Conservation (phyloP, 2,329 filamentous ascomycete species). For the Sporothrix brasiliensis region DNA sequence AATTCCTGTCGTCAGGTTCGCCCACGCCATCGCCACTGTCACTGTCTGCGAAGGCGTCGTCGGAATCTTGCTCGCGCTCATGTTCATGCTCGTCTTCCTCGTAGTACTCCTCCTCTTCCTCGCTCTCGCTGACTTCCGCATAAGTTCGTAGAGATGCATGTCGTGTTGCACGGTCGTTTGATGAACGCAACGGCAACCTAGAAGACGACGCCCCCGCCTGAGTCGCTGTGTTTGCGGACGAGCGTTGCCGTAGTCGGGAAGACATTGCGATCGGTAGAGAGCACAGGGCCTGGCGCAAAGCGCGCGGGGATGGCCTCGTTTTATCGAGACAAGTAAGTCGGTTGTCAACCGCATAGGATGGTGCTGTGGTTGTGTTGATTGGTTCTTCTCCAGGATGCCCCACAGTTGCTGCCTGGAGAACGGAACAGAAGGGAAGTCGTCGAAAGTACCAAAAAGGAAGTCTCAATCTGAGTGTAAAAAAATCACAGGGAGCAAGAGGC, state of each 20-base stretch:
- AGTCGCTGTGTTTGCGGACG: not conserved
- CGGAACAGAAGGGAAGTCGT: not conserved
- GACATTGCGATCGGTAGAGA: constrained; percentile 7
- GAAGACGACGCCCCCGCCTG: not conserved
- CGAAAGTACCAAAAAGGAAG: not conserved
- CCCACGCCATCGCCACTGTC: constrained; percentile 15
- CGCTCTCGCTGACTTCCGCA: constrained; percentile 24
- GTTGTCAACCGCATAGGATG: not conserved
- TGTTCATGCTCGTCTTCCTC: constrained; percentile 11
- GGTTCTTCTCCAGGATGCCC: not conserved
- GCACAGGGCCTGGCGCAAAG: not conserved
- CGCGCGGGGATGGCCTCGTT: not conserved
- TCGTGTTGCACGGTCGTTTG: constrained; percentile 30
- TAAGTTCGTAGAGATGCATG: constrained; percentile 28
- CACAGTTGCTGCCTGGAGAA: constrained; percentile 15
- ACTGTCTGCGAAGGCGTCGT: constrained; percentile 12
- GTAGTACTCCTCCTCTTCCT: constrained; percentile 26
- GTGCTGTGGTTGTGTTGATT: not conserved
- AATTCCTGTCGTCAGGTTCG: constrained; percentile 25
- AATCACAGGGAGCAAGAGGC: not conserved
- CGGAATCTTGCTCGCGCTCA: not conserved
- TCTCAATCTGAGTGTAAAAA: not conserved
- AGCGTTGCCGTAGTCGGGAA: constrained; percentile 27
- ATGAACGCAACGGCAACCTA: constrained; percentile 10
- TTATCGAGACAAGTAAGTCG: not conserved